Conservation (phyloP, 306 rosid species). For the Cercis canadensis region DNA sequence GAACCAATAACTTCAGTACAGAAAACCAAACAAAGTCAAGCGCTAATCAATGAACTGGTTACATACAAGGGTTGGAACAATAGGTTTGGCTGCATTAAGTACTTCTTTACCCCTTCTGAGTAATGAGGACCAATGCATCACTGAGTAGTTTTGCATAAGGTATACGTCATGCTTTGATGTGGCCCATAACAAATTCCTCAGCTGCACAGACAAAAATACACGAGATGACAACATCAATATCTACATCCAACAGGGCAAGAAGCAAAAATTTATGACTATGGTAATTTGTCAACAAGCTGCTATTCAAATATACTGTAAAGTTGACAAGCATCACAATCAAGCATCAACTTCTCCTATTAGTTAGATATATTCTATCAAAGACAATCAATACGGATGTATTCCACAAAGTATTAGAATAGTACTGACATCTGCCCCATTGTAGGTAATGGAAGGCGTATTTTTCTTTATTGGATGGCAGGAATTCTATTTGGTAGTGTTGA, state of each 20-base stretch:
- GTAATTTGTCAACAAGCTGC: background rate
- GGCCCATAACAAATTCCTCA: constrained; percentile 88
- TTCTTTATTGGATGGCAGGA: constrained; percentile 7
- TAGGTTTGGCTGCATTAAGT: constrained; percentile 74
- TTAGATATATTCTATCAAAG: constrained; percentile 6
- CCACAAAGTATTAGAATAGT: background rate
- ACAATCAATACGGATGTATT: constrained; percentile 6
- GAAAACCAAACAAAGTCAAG: background rate
- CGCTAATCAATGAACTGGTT: constrained; percentile 14
- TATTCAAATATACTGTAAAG: background rate
- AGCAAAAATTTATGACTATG: background rate
- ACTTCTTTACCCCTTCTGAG: constrained; percentile 78
- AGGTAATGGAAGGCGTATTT: constrained; percentile 8
- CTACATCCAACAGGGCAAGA: constrained; percentile 4
- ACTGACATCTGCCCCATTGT: constrained; percentile 1
- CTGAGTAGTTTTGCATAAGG: constrained; percentile 91
- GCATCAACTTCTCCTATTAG: background rate
- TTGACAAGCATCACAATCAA: constrained; percentile 27
- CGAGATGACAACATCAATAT: constrained; percentile 38
- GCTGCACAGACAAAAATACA: constrained; percentile 58
- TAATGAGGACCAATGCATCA: constrained; percentile 89
- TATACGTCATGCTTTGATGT: constrained; percentile 96
- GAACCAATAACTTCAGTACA: constrained; percentile 30
- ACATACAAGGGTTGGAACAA: constrained; percentile 74
- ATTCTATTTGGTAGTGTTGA: constrained; percentile 4